phyloP scores from a whole-genome alignment of 768 basidiomycete species.

The Boletus vermiculosoides region DNA sequence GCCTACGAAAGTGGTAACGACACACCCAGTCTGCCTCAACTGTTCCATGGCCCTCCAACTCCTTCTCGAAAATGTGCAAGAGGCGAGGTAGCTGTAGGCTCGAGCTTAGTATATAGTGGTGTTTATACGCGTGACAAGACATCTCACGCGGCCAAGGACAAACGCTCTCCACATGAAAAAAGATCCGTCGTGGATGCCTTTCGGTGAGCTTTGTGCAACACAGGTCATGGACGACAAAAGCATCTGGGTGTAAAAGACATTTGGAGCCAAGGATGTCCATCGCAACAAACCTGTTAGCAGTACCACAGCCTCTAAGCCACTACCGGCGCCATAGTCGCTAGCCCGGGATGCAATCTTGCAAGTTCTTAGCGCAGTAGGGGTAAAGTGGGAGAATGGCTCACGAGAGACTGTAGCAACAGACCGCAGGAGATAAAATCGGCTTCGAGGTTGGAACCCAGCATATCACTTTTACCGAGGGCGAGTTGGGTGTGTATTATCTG shows the following conservation, averaged over 20 bases:
- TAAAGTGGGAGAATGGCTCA: slow-evolving; percentile 31
- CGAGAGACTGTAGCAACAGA: slow-evolving; percentile 60
- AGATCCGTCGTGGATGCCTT: slow-evolving; percentile 29
- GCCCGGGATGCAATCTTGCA: slow-evolving; percentile 57
- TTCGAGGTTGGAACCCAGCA: slow-evolving; percentile 56
- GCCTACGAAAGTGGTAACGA: background rate
- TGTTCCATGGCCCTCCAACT: slow-evolving; percentile 46
- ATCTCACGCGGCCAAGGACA: slow-evolving; percentile 65
- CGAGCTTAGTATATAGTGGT: background rate
- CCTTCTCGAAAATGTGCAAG: slow-evolving; percentile 53
- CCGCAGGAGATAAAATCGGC: slow-evolving; percentile 65
- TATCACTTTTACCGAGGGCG: slow-evolving; percentile 55
- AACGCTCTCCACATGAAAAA: slow-evolving; percentile 66
- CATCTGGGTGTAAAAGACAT: slow-evolving; percentile 66
- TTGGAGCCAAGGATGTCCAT: slow-evolving; percentile 62
- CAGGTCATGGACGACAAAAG: slow-evolving; percentile 62
- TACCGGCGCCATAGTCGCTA: slow-evolving; percentile 62
- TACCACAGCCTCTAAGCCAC: slow-evolving; percentile 49
- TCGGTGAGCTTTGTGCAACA: slow-evolving; percentile 50
- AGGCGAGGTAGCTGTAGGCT: slow-evolving; percentile 57
- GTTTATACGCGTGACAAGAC: background rate
- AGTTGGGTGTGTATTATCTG: slow-evolving; percentile 71
- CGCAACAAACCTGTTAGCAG: slow-evolving; percentile 55
- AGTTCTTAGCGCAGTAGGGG: background rate
- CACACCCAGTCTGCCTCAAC: slow-evolving; percentile 60